Conservation (phyloP, 1,139 yeast genomes). For the Hanseniaspora uvarum region DNA sequence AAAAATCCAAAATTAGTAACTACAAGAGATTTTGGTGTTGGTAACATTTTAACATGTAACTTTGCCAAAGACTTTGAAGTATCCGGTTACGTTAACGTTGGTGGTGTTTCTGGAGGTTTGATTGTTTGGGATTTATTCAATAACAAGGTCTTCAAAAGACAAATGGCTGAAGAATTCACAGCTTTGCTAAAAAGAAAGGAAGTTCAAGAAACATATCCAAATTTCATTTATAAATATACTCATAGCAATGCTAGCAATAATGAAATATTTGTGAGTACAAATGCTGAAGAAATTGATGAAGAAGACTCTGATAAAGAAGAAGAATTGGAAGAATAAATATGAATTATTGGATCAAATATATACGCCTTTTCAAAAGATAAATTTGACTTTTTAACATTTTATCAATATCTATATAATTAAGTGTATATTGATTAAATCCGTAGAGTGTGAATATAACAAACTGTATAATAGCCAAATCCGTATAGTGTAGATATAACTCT, state of each 20-base stretch:
- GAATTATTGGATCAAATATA: neutral
- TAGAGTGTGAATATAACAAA: too few relatives aligned
- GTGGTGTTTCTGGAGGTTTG: constrained; percentile 76
- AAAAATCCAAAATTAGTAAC: constrained; percentile 79
- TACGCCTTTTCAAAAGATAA: neutral
- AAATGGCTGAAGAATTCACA: constrained; percentile 51
- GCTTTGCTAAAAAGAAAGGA: constrained; percentile 36
- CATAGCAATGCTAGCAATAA: neutral
- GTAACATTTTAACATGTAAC: constrained; percentile 73
- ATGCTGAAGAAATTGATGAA: constrained; percentile 17
- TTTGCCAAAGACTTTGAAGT: constrained; percentile 86
- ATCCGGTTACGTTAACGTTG: constrained; percentile 72
- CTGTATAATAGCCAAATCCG: too few relatives aligned
- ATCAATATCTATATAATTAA: too few relatives aligned
- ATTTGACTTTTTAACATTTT: too few relatives aligned
- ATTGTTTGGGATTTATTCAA: constrained; percentile 90
- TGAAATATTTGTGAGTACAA: constrained; percentile 11
- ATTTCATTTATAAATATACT: constrained; percentile 14
- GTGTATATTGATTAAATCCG: too few relatives aligned
- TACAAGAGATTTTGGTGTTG: constrained; percentile 88
- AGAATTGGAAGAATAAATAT: neutral
- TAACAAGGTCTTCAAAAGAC: constrained; percentile 63
- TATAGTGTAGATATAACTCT: too few relatives aligned
- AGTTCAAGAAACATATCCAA: constrained; percentile 12
- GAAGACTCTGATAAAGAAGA: constrained; percentile 17